Conservation (phyloP, 2,329 filamentous ascomycete species). For the Zopfia rhizophila region DNA sequence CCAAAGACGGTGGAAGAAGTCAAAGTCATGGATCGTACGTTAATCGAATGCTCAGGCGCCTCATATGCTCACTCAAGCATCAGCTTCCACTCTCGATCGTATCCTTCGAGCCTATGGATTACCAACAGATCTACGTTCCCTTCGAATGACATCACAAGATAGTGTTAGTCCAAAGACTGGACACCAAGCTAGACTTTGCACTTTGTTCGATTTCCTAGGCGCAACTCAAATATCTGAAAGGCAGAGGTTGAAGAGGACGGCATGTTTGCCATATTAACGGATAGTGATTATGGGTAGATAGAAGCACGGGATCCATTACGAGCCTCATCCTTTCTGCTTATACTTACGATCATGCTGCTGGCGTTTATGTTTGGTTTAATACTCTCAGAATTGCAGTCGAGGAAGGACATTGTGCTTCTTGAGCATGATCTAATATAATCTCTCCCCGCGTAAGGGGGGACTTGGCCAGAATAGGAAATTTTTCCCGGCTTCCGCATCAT, state of each 20-base stretch:
- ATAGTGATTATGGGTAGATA: background rate
- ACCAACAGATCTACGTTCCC: conserved; percentile 32
- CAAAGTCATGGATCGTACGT: conserved; percentile 34
- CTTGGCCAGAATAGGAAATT: conserved; percentile 16
- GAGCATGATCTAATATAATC: no score
- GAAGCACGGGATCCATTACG: background rate
- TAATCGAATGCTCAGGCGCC: background rate
- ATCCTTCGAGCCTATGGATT: conserved; percentile 41
- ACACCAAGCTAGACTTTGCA: conserved; percentile 35
- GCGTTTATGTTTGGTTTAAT: background rate
- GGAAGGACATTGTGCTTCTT: no score
- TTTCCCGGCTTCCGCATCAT: background rate
- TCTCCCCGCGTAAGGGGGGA: conserved; percentile 8
- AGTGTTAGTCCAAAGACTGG: conserved; percentile 22
- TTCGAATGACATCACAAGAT: conserved; percentile 24
- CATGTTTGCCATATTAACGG: conserved; percentile 14
- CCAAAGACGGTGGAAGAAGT: conserved; percentile 36
- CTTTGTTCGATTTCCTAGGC: conserved; percentile 37
- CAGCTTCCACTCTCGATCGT: conserved; percentile 36
- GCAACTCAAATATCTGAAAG: conserved; percentile 33
- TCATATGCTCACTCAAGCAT: background rate
- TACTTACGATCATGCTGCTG: background rate
- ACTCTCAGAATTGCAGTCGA: background rate
- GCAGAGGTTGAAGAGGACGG: conserved; percentile 24
- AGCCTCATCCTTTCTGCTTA: background rate